Evolutionary conservation across 345 rosid genomes (phyloP), one percentile per base, ranked within the genome.

Genomic region (Capsella bursapastoris): DNA sequence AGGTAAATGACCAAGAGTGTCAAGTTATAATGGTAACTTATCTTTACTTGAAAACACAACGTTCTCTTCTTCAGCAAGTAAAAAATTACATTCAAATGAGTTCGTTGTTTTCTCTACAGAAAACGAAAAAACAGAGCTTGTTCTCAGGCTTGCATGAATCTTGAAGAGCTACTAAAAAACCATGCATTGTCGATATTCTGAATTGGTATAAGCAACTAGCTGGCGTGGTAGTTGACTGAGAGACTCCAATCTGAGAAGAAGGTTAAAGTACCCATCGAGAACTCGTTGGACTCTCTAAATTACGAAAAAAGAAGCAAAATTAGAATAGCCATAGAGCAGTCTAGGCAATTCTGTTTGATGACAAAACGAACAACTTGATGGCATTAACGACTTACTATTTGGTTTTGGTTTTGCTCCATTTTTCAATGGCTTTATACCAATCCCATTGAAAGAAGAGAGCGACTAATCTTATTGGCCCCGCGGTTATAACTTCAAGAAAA

Each of bases 401-500:
- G 2, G 41, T 28, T 71, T 41, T 65, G 68, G 72, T 66, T 51
- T 51, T 77, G 73, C 63, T 77, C 81, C 77, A 78, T 12, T 72
- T 78, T 16, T 84, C 86, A 37, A 89, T 91, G 35, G 79, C 82
- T 29, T 80, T 67, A 40, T 91, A 94, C 95, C 91, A 88, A 72
- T 80, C 90, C 97, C 98, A 90, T 47, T 82, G 90, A 64, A 87
- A 88, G 64, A 68, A 82, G 31, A 91, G 81, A 44, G 84, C 91
- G 16, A 18, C 70, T 22, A 90, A 31, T 29, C 93, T 89, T 37
- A 82, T 15, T 8, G 86, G 16, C 70, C 93, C 84, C 53, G 77
- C 84, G 8, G 82, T 60, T 49, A 78, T 74, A 27, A 94, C 93
- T 85, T 94, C 97, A 57, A 87, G 44, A 72, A 86, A 90, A 52